Base-by-base conservation (phyloP, 495 filamentous ascomycete genomes). In the Hypomontagnella monticulosa region DNA sequence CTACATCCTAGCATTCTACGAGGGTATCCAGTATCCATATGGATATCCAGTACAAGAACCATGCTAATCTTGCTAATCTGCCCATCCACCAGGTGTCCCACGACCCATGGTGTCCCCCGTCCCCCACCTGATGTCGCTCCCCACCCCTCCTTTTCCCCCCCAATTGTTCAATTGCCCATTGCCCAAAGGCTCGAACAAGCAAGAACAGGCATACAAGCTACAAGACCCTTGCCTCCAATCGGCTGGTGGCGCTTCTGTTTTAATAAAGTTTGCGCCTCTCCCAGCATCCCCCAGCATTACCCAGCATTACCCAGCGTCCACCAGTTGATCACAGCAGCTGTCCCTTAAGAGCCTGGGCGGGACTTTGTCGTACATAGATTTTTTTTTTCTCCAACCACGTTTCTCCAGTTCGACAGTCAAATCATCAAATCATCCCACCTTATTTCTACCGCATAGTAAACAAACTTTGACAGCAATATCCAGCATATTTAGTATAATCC, bases 241-340 rank as follows among this genome's bases (percentile, higher is more conserved):
- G 66, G 60, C 56, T 69, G 60, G 61, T 64, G 60, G 60, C 61
- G 60, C 60, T 63, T 63, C 36, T 68, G 48, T 51, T 69, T 64
- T 59, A 63, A 53, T 69, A 63, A 60, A 57, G 66, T 69, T 69
- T 69, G 61, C 60, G 54, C 64, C 66, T 69, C 54, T 55, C 49
- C 63, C 63, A 66, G 56, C 44, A 19, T 49, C 34, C 43, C n/a
- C n/a, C n/a, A n/a, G n/a, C n/a, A n/a, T n/a, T n/a, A n/a, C n/a
- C 63, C 56, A 66, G 56, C 36, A 36, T 49, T 41, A 18, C 49
- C 56, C 49, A 60, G 51, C 46, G n/a, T 50, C 44, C 51, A 42
- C 53, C 23, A 55, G 51, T 67, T 67, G 63, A 67, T 54, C 63
- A 67, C 57, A 61, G 56, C 63, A 66, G 63, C 48, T 66, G 49